These are phyloP conservation scores for Cystoderma amianthinum DNA, from an alignment of 768 basidiomycete genomes.

Conservation along the genomic window DNA sequence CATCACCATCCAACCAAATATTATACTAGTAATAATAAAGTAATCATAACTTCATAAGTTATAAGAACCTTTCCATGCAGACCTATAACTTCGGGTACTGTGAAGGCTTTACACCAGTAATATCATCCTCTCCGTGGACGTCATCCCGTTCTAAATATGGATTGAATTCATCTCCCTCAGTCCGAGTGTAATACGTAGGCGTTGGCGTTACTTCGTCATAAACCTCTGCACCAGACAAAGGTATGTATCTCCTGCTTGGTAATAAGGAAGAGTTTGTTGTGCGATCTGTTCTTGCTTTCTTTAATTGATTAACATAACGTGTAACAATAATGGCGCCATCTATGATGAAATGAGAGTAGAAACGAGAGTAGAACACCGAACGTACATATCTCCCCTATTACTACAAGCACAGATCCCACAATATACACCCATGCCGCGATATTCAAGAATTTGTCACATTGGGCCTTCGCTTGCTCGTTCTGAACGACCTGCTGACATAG, in stretches of 20 bases:
- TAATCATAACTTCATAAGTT: too few relatives aligned
- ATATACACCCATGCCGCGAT: constrained; percentile 40
- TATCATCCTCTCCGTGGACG: too few relatives aligned
- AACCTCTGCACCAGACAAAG: too few relatives aligned
- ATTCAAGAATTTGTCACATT: constrained; percentile 36
- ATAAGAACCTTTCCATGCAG: too few relatives aligned
- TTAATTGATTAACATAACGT: constrained; percentile 46
- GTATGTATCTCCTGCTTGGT: not conserved
- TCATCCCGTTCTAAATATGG: too few relatives aligned
- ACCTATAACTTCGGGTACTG: too few relatives aligned
- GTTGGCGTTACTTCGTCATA: too few relatives aligned
- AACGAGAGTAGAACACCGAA: constrained; percentile 5
- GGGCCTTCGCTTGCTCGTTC: constrained; percentile 29
- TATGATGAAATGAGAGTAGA: constrained; percentile 13
- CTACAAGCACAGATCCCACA: constrained; percentile 32
- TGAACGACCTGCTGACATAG: constrained; percentile 40
- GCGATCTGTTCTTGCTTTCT: constrained; percentile 35
- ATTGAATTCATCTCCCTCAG: too few relatives aligned
- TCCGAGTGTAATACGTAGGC: too few relatives aligned
- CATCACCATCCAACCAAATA: too few relatives aligned
- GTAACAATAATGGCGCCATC: constrained; percentile 48
- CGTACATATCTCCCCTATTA: constrained; percentile 55
- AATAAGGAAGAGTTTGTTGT: constrained; percentile 19
- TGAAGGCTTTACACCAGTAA: too few relatives aligned
- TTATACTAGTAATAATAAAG: too few relatives aligned